A percentile compares a stretch with the other conserved stretches of the same genome.
Conservation (phyloP, 495 filamentous ascomycete genomes). For the Talaromyces wortmannii region DNA sequence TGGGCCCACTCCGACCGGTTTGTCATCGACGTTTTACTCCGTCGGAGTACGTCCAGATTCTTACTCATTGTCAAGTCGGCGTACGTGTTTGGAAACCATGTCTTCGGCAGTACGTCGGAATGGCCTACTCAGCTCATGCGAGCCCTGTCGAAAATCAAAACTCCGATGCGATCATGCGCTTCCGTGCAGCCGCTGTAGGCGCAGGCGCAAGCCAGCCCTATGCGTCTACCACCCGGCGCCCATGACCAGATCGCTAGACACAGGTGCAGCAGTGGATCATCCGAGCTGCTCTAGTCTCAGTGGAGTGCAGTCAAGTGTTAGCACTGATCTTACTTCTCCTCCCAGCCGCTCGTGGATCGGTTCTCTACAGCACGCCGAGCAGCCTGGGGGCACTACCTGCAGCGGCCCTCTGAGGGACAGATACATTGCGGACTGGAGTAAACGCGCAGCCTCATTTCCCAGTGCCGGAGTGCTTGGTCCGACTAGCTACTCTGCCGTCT, state of each 20-base stretch:
- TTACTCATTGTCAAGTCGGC: neutral
- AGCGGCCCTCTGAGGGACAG: neutral
- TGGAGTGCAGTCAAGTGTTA: neutral
- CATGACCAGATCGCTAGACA: constrained; percentile 5
- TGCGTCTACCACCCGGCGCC: constrained; percentile 3
- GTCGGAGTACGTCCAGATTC: neutral
- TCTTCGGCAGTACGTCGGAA: constrained; percentile 22
- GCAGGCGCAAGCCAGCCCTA: neutral
- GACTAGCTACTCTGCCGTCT: constrained; percentile 34
- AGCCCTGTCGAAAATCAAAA: constrained; percentile 47
- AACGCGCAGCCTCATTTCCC: neutral
- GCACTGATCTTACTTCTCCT: neutral
- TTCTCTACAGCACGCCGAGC: neutral
- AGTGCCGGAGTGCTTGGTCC: constrained; percentile 23
- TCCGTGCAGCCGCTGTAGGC: constrained; percentile 2
- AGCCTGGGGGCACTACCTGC: neutral
- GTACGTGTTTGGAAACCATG: neutral
- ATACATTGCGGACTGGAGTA: constrained; percentile 2
- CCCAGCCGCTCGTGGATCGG: neutral
- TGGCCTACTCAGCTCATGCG: constrained; percentile 41
- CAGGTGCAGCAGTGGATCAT: neutral
- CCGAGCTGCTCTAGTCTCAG: neutral
- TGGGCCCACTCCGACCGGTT: neutral
- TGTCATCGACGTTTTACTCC: neutral
- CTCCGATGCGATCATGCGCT: constrained; percentile 36